Base-by-base conservation (phyloP, 768 basidiomycete species). In the Chalciporus sphaerocephalus region DNA sequence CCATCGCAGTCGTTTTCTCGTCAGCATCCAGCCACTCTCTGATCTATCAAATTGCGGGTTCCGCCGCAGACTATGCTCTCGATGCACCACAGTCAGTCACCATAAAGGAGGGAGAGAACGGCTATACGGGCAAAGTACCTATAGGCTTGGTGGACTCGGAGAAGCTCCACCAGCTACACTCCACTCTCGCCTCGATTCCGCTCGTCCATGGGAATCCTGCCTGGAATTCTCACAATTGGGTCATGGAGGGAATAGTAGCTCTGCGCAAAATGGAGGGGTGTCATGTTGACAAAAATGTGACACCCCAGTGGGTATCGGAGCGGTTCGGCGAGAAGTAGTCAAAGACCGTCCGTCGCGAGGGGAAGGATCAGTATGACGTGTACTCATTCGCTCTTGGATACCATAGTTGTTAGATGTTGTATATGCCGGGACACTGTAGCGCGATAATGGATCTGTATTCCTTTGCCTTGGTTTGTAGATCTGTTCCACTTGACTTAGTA, bases 81-180 rank as follows among this genome's bases (percentile, higher is more conserved):
- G 65, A 67, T 15, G 65, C 53, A 1, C 64, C 64, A 1, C 64
- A 66, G 46, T 65, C 64, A 1, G 63, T 67, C 48, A 61, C 65
- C 0, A 54, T 65, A 6, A 60, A 58, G 38, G 54, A 44, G 34
- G 65, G 65, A 28, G 62, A 64, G 36, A 62, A 54, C 25, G 60
- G 51, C 16, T 64, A 65, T 28, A 5, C 41, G 44, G 43, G 53
- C 37, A 67, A 50, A 40, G 15, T 21, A 28, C 42, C 56, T 4
- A 51, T 65, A 21, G 64, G 64, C 15, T 11, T 38, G 2, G 65
- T 56, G 13, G 64, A 65, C 43, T 53, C 65, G 8, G 64, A 65
- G 43, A 52, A 23, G 27, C 55, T 65, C 34, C 64, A 59, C 25
- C 51, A 50, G 22, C 40, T 65, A 15, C 65, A 66, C 9, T 30